Conservation (phyloP, 345 rosid genomes). For the Camelina neglecta region DNA sequence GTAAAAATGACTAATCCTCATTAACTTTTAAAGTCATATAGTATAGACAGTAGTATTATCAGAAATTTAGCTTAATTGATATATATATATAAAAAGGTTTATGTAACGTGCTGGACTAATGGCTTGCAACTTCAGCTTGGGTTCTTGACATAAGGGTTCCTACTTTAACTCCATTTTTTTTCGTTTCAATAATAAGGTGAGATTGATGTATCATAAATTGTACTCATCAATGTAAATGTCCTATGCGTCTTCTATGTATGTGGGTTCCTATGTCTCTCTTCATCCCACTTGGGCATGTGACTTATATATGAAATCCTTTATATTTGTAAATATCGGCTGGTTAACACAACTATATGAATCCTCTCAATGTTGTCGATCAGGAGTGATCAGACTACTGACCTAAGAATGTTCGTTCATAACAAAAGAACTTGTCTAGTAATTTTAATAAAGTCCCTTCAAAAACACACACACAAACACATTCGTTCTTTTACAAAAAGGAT, state of each 20-base stretch:
- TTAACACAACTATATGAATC: not conserved
- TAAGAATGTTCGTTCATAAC: too few species aligned
- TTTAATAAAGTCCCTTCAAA: too few species aligned
- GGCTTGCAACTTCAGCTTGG: not conserved
- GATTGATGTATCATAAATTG: not conserved
- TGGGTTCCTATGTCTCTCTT: not conserved
- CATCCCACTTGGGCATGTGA: constrained; percentile 2
- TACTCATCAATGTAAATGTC: not conserved
- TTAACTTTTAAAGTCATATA: too few species aligned
- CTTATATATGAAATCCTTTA: not conserved
- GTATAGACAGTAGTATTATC: too few species aligned
- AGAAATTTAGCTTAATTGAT: too few species aligned
- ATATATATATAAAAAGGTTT: too few species aligned
- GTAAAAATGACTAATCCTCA: too few species aligned
- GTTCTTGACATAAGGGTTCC: not conserved
- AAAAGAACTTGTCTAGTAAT: too few species aligned
- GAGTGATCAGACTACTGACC: not conserved
- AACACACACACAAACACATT: too few species aligned
- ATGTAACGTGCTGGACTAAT: not conserved
- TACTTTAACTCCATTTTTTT: not conserved
- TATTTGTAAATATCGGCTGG: too few species aligned
- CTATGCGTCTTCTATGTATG: not conserved
- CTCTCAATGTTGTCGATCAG: not conserved
- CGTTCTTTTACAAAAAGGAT: too few species aligned
- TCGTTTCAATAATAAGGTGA: not conserved